These are phyloP conservation scores for Balakata baccata DNA, from an alignment of 345 rosid species.

Conservation along the genomic window DNA sequence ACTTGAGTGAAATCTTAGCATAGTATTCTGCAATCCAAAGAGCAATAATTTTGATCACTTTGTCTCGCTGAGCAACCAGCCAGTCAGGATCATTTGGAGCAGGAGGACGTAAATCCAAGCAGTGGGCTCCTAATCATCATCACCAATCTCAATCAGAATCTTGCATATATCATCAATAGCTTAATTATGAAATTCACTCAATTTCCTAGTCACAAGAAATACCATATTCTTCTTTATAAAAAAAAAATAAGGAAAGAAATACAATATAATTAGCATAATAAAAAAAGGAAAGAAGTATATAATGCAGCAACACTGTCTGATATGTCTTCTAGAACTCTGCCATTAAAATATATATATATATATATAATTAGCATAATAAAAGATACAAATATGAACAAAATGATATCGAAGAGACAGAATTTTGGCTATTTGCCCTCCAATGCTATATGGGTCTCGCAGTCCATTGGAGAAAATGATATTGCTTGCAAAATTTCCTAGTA, in stretches of 20 bases:
- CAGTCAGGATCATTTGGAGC: conserved; percentile 38
- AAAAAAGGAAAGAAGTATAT: conserved; percentile 9
- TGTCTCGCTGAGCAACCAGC: conserved; percentile 34
- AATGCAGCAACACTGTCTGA: conserved; percentile 42
- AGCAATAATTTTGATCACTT: conserved; percentile 36
- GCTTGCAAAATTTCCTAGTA: conserved; percentile 41
- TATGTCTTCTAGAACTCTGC: conserved; percentile 44
- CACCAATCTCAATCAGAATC: not conserved
- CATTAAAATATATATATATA: not conserved
- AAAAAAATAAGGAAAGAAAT: too few species aligned
- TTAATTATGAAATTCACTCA: not conserved
- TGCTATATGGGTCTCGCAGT: conserved; percentile 44
- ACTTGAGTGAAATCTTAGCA: conserved; percentile 9
- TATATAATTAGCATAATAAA: not conserved
- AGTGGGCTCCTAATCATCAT: conserved; percentile 39
- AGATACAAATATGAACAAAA: not conserved
- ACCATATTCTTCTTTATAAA: conserved; percentile 32
- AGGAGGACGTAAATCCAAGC: conserved; percentile 27
- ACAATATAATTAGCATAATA: too few species aligned
- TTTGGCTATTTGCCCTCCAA: conserved; percentile 35
- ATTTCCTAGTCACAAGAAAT: not conserved
- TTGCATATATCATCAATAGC: too few species aligned
- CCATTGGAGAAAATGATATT: conserved; percentile 55
- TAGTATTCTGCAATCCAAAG: conserved; percentile 38
- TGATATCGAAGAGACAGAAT: too few species aligned